These are phyloP conservation scores for Rhodotorula kratochvilovae DNA, from an alignment of 768 basidiomycete species.

Conservation along the genomic window DNA sequence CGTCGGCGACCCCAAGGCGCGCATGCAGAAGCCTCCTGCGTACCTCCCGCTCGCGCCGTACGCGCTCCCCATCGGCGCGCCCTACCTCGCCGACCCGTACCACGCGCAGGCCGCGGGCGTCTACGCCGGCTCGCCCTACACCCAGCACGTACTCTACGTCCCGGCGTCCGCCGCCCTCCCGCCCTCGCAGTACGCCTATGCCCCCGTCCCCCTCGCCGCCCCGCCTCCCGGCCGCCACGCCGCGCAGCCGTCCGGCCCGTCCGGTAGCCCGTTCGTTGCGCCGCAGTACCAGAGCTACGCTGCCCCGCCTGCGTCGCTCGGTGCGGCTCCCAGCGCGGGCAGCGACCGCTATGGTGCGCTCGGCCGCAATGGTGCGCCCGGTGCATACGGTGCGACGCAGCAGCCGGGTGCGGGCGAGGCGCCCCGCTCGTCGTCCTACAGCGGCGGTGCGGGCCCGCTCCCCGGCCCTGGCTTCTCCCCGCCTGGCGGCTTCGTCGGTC, in stretches of 20 bases:
- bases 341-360: slow-evolving; percentile 12
- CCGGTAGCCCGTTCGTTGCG: slow-evolving; percentile 21
- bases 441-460: background rate
- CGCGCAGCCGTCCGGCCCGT: background rate
- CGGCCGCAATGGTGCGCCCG: background rate
- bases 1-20: slow-evolving; percentile 33
- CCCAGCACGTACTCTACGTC: slow-evolving; percentile 42
- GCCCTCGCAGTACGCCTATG: slow-evolving; percentile 37
- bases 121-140: slow-evolving; percentile 44
- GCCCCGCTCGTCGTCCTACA: background rate
- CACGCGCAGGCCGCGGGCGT: slow-evolving; percentile 43
- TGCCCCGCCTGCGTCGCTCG: background rate
- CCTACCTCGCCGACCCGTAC: slow-evolving; percentile 41
- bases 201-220: slow-evolving; percentile 22
- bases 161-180: slow-evolving; percentile 34
- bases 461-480: slow-evolving; percentile 21
- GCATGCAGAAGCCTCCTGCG: slow-evolving; percentile 27
- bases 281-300: slow-evolving; percentile 35
- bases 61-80: slow-evolving; percentile 31
- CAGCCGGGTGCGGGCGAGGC: background rate
- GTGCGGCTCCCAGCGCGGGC: background rate
- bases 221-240: background rate
- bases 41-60: slow-evolving; percentile 37
- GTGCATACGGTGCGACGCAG: background rate
- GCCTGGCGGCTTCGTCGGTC: slow-evolving; percentile 16